Percentiles rank a stretch among this genome's conserved stretches.
Evolutionary conservation across 176 grass and related monocot genomes (phyloP).

Genomic region (Musa itinerans): DNA sequence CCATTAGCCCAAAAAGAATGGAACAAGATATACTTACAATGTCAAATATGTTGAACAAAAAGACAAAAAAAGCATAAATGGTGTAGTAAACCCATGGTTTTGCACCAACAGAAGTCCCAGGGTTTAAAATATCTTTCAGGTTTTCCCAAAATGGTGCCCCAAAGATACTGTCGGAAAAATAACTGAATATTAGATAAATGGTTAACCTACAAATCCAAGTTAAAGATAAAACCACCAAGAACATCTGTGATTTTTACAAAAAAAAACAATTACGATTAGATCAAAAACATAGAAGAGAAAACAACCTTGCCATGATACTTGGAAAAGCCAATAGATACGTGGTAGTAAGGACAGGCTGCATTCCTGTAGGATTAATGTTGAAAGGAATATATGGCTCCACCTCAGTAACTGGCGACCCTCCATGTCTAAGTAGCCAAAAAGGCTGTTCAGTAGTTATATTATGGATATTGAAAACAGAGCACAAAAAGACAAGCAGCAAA

Average conservation of each 20-base stretch:
- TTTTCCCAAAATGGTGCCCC: slow-evolving; percentile 59
- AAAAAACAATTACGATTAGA: neutral
- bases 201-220: neutral
- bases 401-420: slow-evolving; percentile 60
- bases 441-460: neutral
- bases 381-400: slow-evolving; percentile 97
- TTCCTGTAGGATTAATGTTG: slow-evolving; percentile 94
- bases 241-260: slow-evolving; percentile 17
- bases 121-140: slow-evolving; percentile 73
- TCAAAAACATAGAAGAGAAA: neutral
- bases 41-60: slow-evolving; percentile 97
- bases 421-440: slow-evolving; percentile 26
- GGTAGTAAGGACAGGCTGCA: slow-evolving; percentile 87
- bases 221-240: neutral
- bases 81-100: slow-evolving; percentile 78
- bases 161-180: slow-evolving; percentile 60
- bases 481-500: no score
- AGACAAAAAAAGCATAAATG: slow-evolving; percentile 75
- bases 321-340: slow-evolving; percentile 88
- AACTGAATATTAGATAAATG: slow-evolving; percentile 28
- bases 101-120: slow-evolving; percentile 53
- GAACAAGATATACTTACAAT: slow-evolving; percentile 67
- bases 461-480: neutral
- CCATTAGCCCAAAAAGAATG: neutral
- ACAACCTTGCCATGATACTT: slow-evolving; percentile 83